Evolutionary conservation across 352 stramenopile genomes (phyloP), one percentile per base, ranked within the genome.

Genomic region (Halophytophthora polymorphica): DNA sequence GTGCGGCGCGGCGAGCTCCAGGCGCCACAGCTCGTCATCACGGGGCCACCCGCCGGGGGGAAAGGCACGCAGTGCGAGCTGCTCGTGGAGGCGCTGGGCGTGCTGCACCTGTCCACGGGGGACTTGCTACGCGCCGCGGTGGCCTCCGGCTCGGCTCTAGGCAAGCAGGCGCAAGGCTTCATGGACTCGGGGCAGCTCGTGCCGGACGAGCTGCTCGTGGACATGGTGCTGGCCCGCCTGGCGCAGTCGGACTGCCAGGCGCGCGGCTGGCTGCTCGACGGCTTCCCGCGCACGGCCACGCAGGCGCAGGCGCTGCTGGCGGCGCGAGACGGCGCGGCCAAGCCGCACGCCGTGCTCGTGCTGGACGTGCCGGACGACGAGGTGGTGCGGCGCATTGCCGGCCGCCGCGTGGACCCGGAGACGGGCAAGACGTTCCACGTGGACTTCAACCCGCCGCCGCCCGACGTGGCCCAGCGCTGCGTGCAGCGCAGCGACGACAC

Each of bases 381-480:
- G 53, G 82, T 99, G 1, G 82, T 98, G 52, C 83, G 95, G 44
- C 88, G 96, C 33, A 98, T 99, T 61, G 97, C 93, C n/a, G 96
- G 96, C 49, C 86, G 95, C 13, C 96, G 95, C 45, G 96, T 99
- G 28, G 94, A 99, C 65, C 91, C 93, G 29, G 77, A 73, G 7
- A 97, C 77, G 14, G 93, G 94, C 46, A 91, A 96, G 50, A 98
- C 87, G n/a, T 99, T 98, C 66, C 96, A 99, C 61, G 76, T 98
- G 1, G 95, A 96, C 57, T 98, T 97, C 70, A 97, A 97, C 49
- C 93, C 94, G n/a, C 96, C 96, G 17, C 72, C 78, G 4, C 60
- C 55, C 8, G 85, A 84, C 28, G 68, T 80, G 31, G 85, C 37
- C 23, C 72, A 97, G 17, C 28, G 29, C 7, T 53, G 62, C 77